phyloP scores from a whole-genome alignment of 371 early-diverging fungal species.

The Mortierella sp. region DNA sequence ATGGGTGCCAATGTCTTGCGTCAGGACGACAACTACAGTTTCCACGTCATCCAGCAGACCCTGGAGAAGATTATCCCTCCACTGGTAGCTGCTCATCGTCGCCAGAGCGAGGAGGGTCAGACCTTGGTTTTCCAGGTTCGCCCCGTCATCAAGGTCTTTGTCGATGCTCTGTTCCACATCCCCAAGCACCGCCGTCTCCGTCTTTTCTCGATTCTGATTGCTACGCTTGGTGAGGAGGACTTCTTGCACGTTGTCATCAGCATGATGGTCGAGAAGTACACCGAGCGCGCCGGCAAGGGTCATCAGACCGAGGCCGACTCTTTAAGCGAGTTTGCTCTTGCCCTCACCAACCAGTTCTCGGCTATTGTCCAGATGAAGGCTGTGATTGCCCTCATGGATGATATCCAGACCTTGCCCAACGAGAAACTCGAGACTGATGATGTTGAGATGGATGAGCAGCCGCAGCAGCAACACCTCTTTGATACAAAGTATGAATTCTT shows the following conservation, averaged over 20 bases:
- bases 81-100: constrained; percentile 72
- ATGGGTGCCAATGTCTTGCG: constrained; percentile 97
- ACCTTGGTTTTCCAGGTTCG: constrained; percentile 67
- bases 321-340: constrained; percentile 76
- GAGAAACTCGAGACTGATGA: constrained; percentile 66
- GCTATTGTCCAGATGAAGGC: constrained; percentile 79
- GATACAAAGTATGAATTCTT: constrained; percentile 58
- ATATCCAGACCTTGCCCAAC: constrained; percentile 74
- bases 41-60: constrained; percentile 94
- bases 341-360: constrained; percentile 74
- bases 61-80: constrained; percentile 91
- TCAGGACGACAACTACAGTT: constrained; percentile 96
- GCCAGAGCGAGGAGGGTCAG: constrained; percentile 63
- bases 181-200: constrained; percentile 93
- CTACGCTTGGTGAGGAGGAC: constrained; percentile 83
- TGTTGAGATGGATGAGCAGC: constrained; percentile 48
- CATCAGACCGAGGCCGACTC: constrained; percentile 69
- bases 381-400: constrained; percentile 69
- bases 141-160: constrained; percentile 90
- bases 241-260: constrained; percentile 83
- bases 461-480: constrained; percentile 48
- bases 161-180: constrained; percentile 92
- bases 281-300: constrained; percentile 67
- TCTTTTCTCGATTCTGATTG: constrained; percentile 86
- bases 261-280: constrained; percentile 80